Conservation (phyloP, 176 grass and related monocot genomes). For the Musa acuminata region DNA sequence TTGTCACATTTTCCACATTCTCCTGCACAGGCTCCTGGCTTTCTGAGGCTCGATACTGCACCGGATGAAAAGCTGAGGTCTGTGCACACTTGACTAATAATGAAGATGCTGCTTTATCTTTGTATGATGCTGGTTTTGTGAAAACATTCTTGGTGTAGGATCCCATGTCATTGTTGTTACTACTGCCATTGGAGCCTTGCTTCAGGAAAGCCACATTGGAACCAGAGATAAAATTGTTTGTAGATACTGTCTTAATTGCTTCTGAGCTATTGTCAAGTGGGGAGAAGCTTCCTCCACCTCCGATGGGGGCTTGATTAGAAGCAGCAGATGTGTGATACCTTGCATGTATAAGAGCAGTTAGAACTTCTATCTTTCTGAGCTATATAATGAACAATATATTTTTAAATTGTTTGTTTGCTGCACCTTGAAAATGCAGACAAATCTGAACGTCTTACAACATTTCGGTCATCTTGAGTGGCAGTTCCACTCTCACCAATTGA, state of each 20-base stretch:
- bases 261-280: constrained; percentile 58
- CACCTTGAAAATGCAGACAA: constrained; percentile 69
- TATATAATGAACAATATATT: no score
- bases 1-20: neutral
- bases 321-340: constrained; percentile 63
- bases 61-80: neutral
- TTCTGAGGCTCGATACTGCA: neutral
- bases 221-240: constrained; percentile 40
- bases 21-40: neutral
- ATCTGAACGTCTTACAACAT: constrained; percentile 57
- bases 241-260: constrained; percentile 49
- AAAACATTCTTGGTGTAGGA: neutral
- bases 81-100: neutral
- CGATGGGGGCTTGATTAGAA: constrained; percentile 50
- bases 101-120: constrained; percentile 10
- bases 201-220: constrained; percentile 45
- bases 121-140: neutral
- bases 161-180: neutral
- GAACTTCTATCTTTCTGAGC: constrained; percentile 29
- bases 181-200: constrained; percentile 8
- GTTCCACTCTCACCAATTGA: constrained; percentile 24
- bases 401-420: constrained; percentile 41
- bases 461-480: constrained; percentile 33
- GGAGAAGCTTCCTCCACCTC: constrained; percentile 47
- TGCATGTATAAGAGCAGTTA: constrained; percentile 60